These are phyloP conservation scores for Auxenochlorella pyrenoidosa DNA, from an alignment of 139 green algal species.

Conservation along the genomic window DNA sequence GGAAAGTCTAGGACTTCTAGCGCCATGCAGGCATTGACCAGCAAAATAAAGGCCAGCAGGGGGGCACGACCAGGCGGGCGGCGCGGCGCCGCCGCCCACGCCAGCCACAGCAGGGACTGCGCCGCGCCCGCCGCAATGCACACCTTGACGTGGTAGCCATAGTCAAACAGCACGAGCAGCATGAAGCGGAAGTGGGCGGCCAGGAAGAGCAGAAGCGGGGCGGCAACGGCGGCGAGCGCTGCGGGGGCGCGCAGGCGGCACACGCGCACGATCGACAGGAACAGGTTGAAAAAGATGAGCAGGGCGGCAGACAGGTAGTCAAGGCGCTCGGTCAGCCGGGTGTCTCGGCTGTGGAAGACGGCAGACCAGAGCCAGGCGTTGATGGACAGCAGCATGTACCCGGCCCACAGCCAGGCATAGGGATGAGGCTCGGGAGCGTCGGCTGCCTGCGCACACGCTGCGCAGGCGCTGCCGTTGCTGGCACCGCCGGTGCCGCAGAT, in stretches of 20 bases:
- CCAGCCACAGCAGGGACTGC: slow-evolving; percentile 61
- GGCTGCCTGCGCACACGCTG: not conserved
- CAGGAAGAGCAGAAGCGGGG: not conserved
- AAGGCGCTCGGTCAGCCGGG: slow-evolving; percentile 60
- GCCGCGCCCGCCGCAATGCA: slow-evolving; percentile 65
- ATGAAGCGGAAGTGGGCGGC: slow-evolving; percentile 77
- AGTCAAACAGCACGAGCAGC: slow-evolving; percentile 88
- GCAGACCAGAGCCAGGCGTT: slow-evolving; percentile 84
- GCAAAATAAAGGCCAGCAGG: slow-evolving; percentile 68
- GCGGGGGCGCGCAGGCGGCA: not conserved
- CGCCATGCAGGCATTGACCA: slow-evolving; percentile 66
- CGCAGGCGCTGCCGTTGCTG: slow-evolving; percentile 7
- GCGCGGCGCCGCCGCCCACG: slow-evolving; percentile 37
- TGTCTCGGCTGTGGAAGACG: slow-evolving; percentile 86
- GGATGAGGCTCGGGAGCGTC: not conserved
- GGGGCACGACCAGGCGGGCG: slow-evolving; percentile 47
- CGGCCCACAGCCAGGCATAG: slow-evolving; percentile 71
- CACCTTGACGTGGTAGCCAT: slow-evolving; percentile 84
- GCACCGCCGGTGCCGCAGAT: not conserved
- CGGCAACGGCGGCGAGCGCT: not conserved
- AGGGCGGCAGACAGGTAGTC: slow-evolving; percentile 76
- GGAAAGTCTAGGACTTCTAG: slow-evolving; percentile 92
- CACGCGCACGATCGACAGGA: slow-evolving; percentile 39
- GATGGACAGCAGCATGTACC: slow-evolving; percentile 61
- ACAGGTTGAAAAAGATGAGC: slow-evolving; percentile 53